Base-by-base conservation (phyloP, 2,329 filamentous ascomycete genomes). In the Cytospora mali region DNA sequence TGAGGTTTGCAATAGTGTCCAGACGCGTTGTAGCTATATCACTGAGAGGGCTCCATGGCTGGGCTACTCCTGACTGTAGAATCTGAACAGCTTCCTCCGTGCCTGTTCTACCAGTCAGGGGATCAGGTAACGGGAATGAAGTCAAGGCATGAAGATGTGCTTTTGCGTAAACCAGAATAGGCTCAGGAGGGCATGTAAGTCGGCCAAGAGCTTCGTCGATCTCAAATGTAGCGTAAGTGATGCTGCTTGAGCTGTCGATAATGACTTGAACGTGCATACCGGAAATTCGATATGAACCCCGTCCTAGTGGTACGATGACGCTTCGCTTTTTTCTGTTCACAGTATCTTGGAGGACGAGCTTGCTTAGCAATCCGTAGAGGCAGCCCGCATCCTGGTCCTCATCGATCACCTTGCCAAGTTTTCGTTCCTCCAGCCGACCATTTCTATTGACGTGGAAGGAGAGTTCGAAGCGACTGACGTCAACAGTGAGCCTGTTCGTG, bases 131-230 rank as follows among this genome's bases (percentile, higher is more conserved):
- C 0, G 80, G 68, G 33, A 81, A 84, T 0, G 87, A 87, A 0
- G 88, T 90, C 5, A 80, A 72, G 0, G 87, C 88, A 68, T 91
- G 88, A 1, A 86, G 70, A 4, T 80, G 71, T 0, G 85, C 86
- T 67, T 87, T 88, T 1, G 75, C 75, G 61, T 86, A 87, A 0
- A 86, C 72, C 0, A 87, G 71, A 0, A 70, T 70, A 0, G 84
- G 83, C 52, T 89, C 87, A 0, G 83, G 74, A 0, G 86, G 77
- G 42, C 85, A 88, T 3, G 82, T 78, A 0, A 91, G 71, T 0
- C 84, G 78, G 0, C 83, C 80, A 2, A 91, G 75, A 0, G 83
- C 69, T 1, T 77, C 69, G 53, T 90, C 80, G 50, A 89, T 80
- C 0, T 73, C 73, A 55, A 82, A 89, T 9, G 75, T 80, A 0